Percentiles rank a stretch among this genome's conserved stretches.
Evolutionary conservation across 768 basidiomycete genomes (phyloP).

Genomic region (Leccinum incarnatum): DNA sequence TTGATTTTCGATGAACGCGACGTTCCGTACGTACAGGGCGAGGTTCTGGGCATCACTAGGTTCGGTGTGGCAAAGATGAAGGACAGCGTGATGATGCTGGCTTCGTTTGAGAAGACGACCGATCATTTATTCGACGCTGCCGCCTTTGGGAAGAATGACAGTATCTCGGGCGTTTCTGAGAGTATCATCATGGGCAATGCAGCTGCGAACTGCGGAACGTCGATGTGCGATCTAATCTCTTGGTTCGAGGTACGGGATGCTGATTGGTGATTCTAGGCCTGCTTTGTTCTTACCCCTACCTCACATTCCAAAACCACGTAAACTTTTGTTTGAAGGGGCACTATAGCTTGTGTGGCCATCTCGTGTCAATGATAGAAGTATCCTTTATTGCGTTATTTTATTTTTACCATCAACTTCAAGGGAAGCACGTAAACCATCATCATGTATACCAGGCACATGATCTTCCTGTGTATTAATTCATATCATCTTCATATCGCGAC

Average conservation of each 20-base stretch:
- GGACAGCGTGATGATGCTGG: constrained; percentile 97
- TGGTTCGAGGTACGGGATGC: background rate
- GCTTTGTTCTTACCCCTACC: constrained; percentile 33
- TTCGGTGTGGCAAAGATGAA: constrained; percentile 99
- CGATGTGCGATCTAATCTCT: constrained; percentile 57
- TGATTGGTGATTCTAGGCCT: constrained; percentile 28
- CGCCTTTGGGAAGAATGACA: constrained; percentile 92
- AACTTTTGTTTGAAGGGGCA: constrained; percentile 35
- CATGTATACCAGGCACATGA: background rate
- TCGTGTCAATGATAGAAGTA: background rate
- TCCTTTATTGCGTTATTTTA: background rate
- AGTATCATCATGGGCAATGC: constrained; percentile 99
- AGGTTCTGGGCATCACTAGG: constrained; percentile 96
- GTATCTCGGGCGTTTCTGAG: constrained; percentile 95
- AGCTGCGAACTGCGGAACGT: constrained; percentile 91
- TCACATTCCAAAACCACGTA: constrained; percentile 34
- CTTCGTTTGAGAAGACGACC: constrained; percentile 99
- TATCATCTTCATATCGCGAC: background rate
- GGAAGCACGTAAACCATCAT: background rate
- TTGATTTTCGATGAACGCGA: background rate
- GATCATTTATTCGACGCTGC: constrained; percentile 99
- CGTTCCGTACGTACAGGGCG: constrained; percentile 56
- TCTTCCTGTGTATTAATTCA: background rate
- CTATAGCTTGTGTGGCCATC: constrained; percentile 11
- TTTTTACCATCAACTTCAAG: background rate